A percentile compares a stretch with the other conserved stretches of the same genome.
Conservation (phyloP, 495 filamentous ascomycete genomes). For the Sordaria brevicollis region DNA sequence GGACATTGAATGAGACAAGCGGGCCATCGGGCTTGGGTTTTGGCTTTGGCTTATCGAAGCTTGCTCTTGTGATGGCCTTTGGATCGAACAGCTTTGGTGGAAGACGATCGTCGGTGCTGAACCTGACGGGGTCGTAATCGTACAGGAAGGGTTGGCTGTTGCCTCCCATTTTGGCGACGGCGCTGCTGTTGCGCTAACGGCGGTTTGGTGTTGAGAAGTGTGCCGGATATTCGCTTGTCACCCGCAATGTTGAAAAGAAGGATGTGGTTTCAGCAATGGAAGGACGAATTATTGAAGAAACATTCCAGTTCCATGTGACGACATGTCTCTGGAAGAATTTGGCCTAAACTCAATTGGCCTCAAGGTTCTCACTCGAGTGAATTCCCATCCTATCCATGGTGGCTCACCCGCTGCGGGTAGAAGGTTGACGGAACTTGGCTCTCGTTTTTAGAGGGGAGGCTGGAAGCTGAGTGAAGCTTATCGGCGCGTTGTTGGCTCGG, state of each 20-base stretch:
- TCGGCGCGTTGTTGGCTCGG: slow-evolving; percentile 2
- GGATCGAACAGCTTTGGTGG: slow-evolving; percentile 63
- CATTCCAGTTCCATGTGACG: not conserved
- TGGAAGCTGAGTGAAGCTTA: not conserved
- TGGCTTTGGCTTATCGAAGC: slow-evolving; percentile 46
- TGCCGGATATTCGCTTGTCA: not conserved
- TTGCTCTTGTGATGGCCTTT: slow-evolving; percentile 68
- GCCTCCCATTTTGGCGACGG: slow-evolving; percentile 40
- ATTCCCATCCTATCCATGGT: not conserved
- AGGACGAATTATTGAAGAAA: not conserved
- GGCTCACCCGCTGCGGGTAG: not conserved
- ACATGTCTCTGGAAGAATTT: not conserved
- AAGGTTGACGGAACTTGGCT: not conserved
- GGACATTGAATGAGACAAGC: slow-evolving; percentile 64
- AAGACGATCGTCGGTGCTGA: slow-evolving; percentile 32
- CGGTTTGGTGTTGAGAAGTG: not conserved
- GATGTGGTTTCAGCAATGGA: not conserved
- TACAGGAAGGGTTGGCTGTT: slow-evolving; percentile 69
- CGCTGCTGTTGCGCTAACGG: not conserved
- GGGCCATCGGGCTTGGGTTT: slow-evolving; percentile 66
- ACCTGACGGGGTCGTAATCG: slow-evolving; percentile 31
- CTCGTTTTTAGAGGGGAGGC: not conserved
- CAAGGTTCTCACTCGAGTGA: not conserved
- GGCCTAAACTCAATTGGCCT: not conserved
- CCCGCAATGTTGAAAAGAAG: not conserved